Conservation (phyloP, 202 grass and related monocot species). For the Miscanthus sacchariflorus region DNA sequence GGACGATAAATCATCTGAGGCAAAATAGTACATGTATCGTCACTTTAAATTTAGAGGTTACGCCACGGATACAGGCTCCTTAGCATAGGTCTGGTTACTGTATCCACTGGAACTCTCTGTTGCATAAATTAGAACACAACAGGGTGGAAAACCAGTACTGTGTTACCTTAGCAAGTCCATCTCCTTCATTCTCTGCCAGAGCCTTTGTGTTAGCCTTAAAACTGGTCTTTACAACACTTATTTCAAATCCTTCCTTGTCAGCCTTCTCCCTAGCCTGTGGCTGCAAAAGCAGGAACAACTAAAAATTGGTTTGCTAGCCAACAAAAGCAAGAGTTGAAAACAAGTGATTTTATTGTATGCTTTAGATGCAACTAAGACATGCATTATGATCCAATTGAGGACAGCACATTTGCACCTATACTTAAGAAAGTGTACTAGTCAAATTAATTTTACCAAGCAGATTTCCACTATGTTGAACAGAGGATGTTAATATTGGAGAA, state of each 20-base stretch:
- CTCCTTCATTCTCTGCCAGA: constrained; percentile 98
- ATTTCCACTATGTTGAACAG: constrained; percentile 8
- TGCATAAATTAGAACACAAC: constrained; percentile 4
- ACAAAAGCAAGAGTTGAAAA: neutral
- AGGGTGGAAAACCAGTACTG: constrained; percentile 11
- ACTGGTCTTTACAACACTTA: constrained; percentile 90
- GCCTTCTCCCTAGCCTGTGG: constrained; percentile 95
- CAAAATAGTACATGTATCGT: constrained; percentile 10
- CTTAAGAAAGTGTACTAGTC: constrained; percentile 3
- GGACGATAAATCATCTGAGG: constrained; percentile 85
- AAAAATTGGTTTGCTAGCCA: constrained; percentile 2
- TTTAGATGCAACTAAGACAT: neutral
- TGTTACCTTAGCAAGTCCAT: constrained; percentile 92
- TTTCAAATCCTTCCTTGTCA: constrained; percentile 86
- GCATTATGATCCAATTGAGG: neutral
- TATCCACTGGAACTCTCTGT: neutral
- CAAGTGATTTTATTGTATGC: neutral
- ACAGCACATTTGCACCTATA: neutral
- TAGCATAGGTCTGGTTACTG: neutral
- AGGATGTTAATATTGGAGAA: constrained; percentile 34
- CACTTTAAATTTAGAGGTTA: constrained; percentile 29
- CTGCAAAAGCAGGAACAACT: constrained; percentile 52
- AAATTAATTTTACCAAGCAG: constrained; percentile 13
- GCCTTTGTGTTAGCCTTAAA: constrained; percentile 98
- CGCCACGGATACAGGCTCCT: neutral